These are phyloP conservation scores for Crepidotus variabilis DNA, from an alignment of 768 basidiomycete genomes.

Conservation along the genomic window DNA sequence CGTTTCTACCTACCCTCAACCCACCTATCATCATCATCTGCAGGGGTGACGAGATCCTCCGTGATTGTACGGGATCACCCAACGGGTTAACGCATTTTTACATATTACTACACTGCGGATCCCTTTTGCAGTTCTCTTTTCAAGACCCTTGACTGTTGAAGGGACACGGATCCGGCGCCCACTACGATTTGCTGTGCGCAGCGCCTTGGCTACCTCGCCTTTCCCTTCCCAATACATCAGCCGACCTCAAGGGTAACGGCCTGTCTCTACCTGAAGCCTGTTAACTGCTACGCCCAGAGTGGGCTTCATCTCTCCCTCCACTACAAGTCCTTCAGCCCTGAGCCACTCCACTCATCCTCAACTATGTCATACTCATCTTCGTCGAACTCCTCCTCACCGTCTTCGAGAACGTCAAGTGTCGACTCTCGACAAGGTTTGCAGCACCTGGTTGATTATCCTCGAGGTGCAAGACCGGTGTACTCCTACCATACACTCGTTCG, in stretches of 20 bases:
- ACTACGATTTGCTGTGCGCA: neutral
- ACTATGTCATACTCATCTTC: conserved; percentile 3
- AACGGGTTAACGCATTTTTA: neutral
- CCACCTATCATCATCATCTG: neutral
- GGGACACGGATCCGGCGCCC: neutral
- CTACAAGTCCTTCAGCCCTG: neutral
- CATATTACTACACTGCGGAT: neutral
- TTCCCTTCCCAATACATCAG: neutral
- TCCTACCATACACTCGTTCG: conserved; percentile 8
- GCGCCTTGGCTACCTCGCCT: neutral
- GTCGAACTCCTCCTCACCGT: conserved; percentile 1
- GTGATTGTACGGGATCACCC: neutral
- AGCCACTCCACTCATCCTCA: neutral
- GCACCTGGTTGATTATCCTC: conserved; percentile 2
- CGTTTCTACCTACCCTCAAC: neutral
- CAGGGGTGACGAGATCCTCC: neutral
- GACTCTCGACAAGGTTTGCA: neutral
- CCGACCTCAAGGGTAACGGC: conserved; percentile 1
- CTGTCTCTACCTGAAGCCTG: neutral
- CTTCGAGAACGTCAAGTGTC: conserved; percentile 3
- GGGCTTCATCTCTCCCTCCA: neutral
- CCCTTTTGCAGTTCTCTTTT: neutral
- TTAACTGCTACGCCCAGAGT: neutral
- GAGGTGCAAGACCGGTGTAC: conserved; percentile 6
- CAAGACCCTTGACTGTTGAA: neutral